Evolutionary conservation across 2,329 filamentous ascomycete genomes (phyloP).

Genomic region (Ophiostoma sp.): DNA sequence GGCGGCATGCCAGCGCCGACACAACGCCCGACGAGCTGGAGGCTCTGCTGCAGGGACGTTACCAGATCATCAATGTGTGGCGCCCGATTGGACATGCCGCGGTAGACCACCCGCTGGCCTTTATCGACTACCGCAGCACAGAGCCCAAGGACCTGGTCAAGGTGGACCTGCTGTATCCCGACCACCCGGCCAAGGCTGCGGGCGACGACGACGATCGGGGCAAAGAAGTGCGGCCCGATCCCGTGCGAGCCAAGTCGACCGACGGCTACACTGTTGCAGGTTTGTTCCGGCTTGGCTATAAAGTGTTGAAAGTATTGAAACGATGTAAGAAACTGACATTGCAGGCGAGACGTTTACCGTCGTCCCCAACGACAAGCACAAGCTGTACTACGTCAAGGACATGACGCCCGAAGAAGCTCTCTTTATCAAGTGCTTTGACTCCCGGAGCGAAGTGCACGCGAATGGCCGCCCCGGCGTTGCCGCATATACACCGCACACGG

Average conservation of each 20-base stretch:
- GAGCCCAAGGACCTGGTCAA: slow-evolving; percentile 53
- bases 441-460: slow-evolving; percentile 37
- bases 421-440: slow-evolving; percentile 52
- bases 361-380: slow-evolving; percentile 51
- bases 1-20: slow-evolving; percentile 48
- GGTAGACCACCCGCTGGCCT: slow-evolving; percentile 58
- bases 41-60: slow-evolving; percentile 51
- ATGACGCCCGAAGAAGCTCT: slow-evolving; percentile 54
- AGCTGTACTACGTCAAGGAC: slow-evolving; percentile 62
- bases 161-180: slow-evolving; percentile 59
- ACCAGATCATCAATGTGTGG: slow-evolving; percentile 68
- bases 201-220: slow-evolving; percentile 48
- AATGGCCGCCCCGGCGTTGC: slow-evolving; percentile 40
- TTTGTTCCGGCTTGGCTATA: slow-evolving; percentile 18
- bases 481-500: slow-evolving; percentile 47
- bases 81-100: slow-evolving; percentile 59
- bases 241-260: slow-evolving; percentile 41
- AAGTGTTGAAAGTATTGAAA: not conserved
- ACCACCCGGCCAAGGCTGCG: slow-evolving; percentile 32
- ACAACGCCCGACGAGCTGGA: slow-evolving; percentile 46
- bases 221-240: slow-evolving; percentile 52
- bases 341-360: slow-evolving; percentile 58
- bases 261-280: slow-evolving; percentile 55
- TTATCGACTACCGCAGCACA: slow-evolving; percentile 60
- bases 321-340: not conserved